Conservation (phyloP, 2,329 filamentous ascomycete genomes). For the Xylariaceae sp. region DNA sequence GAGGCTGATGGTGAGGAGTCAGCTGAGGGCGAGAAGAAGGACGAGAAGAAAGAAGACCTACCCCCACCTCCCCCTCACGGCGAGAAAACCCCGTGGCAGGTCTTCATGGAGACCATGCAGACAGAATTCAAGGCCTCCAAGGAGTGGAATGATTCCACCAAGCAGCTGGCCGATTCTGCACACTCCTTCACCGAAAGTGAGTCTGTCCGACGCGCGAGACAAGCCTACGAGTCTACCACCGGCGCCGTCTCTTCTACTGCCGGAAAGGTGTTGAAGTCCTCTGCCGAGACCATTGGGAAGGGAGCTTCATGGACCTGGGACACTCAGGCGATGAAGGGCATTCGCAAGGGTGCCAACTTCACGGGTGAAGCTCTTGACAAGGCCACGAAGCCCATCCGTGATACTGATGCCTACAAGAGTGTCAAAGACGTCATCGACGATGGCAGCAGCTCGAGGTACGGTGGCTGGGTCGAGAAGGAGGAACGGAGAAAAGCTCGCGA, state of each 20-base stretch:
- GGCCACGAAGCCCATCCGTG: conserved; percentile 87
- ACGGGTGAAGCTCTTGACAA: conserved; percentile 89
- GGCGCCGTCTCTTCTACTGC: conserved; percentile 78
- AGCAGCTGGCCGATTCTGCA: conserved; percentile 83
- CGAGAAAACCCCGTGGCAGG: conserved; percentile 97
- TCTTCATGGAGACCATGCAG: conserved; percentile 95
- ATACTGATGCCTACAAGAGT: conserved; percentile 91
- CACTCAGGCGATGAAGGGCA: conserved; percentile 85
- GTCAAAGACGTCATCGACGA: conserved; percentile 97
- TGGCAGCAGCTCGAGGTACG: conserved; percentile 91
- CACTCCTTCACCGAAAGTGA: conserved; percentile 94
- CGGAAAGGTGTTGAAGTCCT: conserved; percentile 77
- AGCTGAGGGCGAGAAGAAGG: conserved; percentile 50
- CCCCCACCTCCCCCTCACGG: conserved; percentile 94
- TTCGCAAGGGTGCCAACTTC: conserved; percentile 79
- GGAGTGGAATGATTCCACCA: conserved; percentile 98
- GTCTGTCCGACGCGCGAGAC: conserved; percentile 77
- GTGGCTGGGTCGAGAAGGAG: conserved; percentile 95
- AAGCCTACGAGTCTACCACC: conserved; percentile 83
- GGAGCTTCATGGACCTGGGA: conserved; percentile 97
- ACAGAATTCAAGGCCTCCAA: conserved; percentile 94
- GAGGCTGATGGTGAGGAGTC: conserved; percentile 45
- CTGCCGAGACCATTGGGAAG: conserved; percentile 83
- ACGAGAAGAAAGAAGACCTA: conserved; percentile 64
- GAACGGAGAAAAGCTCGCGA: conserved; percentile 81